Percentiles rank a stretch among this genome's conserved stretches.
phyloP scores from a whole-genome alignment of 2,329 filamentous ascomycete species.

The Venturia oleaginea region DNA sequence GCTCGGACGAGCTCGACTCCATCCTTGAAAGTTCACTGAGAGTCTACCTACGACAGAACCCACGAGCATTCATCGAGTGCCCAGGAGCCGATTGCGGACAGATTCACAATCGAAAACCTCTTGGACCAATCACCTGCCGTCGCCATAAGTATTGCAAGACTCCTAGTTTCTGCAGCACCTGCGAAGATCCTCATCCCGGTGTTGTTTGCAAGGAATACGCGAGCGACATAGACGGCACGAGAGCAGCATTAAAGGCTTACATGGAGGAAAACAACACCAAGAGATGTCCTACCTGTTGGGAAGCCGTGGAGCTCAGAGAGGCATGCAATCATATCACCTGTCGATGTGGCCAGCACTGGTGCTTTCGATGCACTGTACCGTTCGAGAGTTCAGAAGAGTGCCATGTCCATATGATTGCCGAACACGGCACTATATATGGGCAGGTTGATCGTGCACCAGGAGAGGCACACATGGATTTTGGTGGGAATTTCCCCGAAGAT shows the following conservation, averaged over 20 bases:
- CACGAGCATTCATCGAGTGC: neutral
- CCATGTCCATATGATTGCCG: neutral
- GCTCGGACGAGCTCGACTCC: neutral
- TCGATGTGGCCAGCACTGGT: conserved; percentile 1
- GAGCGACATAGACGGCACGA: neutral
- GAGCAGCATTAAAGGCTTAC: neutral
- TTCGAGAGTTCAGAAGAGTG: neutral
- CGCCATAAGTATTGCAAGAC: neutral
- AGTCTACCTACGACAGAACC: neutral
- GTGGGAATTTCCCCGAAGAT: neutral
- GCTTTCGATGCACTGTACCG: neutral
- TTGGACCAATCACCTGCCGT: neutral
- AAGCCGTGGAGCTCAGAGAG: neutral
- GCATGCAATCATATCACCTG: neutral
- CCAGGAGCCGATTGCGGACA: neutral
- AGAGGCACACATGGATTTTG: neutral
- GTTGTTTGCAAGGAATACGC: neutral
- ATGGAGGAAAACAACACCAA: neutral
- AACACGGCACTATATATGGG: neutral
- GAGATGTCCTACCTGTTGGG: neutral
- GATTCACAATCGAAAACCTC: neutral
- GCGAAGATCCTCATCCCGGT: neutral
- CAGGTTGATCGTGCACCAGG: neutral
- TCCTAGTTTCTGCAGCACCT: neutral
- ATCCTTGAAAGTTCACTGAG: neutral